Percentiles rank a stretch among this genome's conserved stretches.
phyloP scores from a whole-genome alignment of 768 basidiomycete species.

The Tulasnella sp. region DNA sequence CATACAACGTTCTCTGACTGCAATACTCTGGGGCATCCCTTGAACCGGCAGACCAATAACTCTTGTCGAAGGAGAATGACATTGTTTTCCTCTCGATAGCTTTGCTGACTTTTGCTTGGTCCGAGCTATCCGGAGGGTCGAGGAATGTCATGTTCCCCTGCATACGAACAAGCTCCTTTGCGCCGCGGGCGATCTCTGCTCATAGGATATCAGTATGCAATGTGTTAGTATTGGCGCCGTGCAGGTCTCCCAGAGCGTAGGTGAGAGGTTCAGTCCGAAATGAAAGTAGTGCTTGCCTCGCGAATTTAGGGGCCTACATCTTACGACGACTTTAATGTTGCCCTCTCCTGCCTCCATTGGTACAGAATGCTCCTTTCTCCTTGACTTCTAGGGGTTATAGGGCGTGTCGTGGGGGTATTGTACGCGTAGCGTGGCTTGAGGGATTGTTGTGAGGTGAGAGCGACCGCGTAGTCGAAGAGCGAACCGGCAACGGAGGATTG shows the following conservation, averaged over 20 bases:
- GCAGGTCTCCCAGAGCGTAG: conserved; percentile 20
- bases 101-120: conserved; percentile 62
- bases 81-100: conserved; percentile 89
- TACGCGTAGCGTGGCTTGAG: conserved; percentile 4
- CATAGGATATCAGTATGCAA: not conserved
- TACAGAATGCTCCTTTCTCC: not conserved
- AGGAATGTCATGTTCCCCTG: conserved; percentile 89
- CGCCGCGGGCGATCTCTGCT: conserved; percentile 88
- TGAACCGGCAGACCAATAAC: conserved; percentile 93
- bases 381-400: not conserved
- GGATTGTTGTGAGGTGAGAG: not conserved
- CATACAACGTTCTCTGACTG: conserved; percentile 91
- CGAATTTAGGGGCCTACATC: conserved; percentile 95
- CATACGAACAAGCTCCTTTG: conserved; percentile 94
- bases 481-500: conserved; percentile 7
- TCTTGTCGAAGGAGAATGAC: conserved; percentile 95
- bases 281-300: conserved; percentile 62
- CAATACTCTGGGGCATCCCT: conserved; percentile 90
- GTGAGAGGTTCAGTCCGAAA: not conserved
- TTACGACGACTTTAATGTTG: conserved; percentile 64
- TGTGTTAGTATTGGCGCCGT: not conserved
- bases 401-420: not conserved
- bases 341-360: conserved; percentile 36
- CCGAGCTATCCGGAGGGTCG: conserved; percentile 79
- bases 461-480: conserved; percentile 1